Conservation (phyloP, 1,284 basidiomycete species). For the Microbotryum lychnidis-dioicae region DNA sequence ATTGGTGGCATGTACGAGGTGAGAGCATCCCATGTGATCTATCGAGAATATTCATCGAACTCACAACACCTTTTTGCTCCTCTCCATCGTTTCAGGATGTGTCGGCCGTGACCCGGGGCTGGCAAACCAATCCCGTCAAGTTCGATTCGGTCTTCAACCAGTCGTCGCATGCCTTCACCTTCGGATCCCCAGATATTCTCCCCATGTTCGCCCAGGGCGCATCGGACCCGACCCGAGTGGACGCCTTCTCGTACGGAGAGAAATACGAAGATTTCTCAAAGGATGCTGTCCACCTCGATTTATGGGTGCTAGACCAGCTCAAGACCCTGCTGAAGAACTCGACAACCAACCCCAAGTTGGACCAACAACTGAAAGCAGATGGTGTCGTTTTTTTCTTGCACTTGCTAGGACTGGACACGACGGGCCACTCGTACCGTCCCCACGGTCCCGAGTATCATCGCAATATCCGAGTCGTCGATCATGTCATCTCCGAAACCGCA, state of each 20-base stretch:
- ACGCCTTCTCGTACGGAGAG: conserved; percentile 68
- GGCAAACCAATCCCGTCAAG: conserved; percentile 82
- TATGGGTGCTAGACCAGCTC: conserved; percentile 69
- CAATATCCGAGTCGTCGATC: conserved; percentile 73
- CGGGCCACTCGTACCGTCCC: conserved; percentile 80
- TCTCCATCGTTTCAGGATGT: not conserved
- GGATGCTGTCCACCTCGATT: conserved; percentile 71
- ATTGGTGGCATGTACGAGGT: conserved; percentile 91
- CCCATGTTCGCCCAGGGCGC: conserved; percentile 80
- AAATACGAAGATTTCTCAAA: conserved; percentile 62
- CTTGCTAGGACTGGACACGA: conserved; percentile 75
- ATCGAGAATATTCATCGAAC: conserved; percentile 7
- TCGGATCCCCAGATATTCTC: conserved; percentile 81
- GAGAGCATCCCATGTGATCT: conserved; percentile 33
- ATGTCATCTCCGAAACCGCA: conserved; percentile 63
- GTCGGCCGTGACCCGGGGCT: conserved; percentile 46
- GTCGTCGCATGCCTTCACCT: conserved; percentile 67
- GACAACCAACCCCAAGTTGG: conserved; percentile 47
- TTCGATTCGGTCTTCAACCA: conserved; percentile 87
- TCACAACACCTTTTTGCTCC: conserved; percentile 32
- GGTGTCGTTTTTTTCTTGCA: conserved; percentile 75
- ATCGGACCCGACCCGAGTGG: conserved; percentile 43
- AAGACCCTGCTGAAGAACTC: conserved; percentile 56
- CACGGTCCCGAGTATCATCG: conserved; percentile 70
- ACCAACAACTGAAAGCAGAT: conserved; percentile 48